Base-by-base conservation (phyloP, 495 filamentous ascomycete genomes). In the Penicillium mononematosum region DNA sequence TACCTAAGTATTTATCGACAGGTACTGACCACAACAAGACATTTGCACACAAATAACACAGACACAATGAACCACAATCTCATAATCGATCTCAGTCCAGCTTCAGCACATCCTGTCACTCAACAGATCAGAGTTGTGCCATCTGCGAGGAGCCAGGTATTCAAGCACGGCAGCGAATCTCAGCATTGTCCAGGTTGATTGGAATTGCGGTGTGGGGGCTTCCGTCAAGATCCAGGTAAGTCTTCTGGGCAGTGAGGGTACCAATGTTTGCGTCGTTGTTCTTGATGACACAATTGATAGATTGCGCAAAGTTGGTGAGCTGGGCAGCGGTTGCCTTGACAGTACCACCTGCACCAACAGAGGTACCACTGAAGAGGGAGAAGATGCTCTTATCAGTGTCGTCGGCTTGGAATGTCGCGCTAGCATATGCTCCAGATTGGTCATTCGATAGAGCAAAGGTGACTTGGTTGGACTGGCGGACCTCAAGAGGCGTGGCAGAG, bases 111-210 rank as follows among this genome's bases (percentile, higher is more conserved):
- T 5, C 8, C 12, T 27, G 10, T n/a, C 24, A n/a, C 24, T 4
- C n/a, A 17, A 11, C 11, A 22, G 19, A 12, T 12, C 11, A 5
- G 12, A 27, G 12, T 8, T 27, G 24, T 27, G 14, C 1, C 24
- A 45, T 27, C 14, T 5, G 4, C 7, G 11, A 45, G 6, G 3
- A 14, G 22, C 22, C 14, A 44, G 16, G 14, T 1, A 7, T 9
- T 88, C 68, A 81, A 25, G 41, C 61, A 34, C 38, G 34, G 56
- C 67, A 70, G 43, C 48, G 58, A 44, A 70, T 58, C 1, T 16
- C 17, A 10, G 25, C 60, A 5, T 32, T 42, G 42, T 53, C 57
- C 16, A 70, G 36, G n/a, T 68, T 54, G 36, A 70, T 47, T 12
- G 65, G 60, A 43, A 39, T 55, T 11, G 32, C 55, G 4, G 44